phyloP scores from a whole-genome alignment of 2,329 filamentous ascomycete genomes.

The Trichoderma harzianum region DNA sequence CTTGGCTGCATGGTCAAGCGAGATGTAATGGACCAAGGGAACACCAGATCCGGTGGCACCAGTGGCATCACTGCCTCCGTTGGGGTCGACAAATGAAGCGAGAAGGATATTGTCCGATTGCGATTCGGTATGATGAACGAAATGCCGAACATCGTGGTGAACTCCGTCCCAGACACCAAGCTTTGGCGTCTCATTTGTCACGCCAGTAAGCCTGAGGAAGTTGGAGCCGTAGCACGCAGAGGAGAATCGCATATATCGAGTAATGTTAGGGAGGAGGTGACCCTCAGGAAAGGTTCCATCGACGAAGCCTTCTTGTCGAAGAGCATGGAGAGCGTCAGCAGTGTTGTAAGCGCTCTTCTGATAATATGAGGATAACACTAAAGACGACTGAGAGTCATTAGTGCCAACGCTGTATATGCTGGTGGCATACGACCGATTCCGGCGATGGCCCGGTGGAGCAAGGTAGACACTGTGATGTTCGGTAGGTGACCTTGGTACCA shows the following conservation, averaged over 20 bases:
- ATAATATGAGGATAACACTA: conserved; percentile 49
- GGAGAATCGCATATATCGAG: conserved; percentile 63
- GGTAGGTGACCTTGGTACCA: conserved; percentile 44
- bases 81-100: conserved; percentile 67
- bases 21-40: conserved; percentile 70
- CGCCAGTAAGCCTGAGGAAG: conserved; percentile 61
- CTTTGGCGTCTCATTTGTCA: conserved; percentile 49
- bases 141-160: conserved; percentile 60
- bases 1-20: conserved; percentile 67
- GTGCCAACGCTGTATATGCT: conserved; percentile 61
- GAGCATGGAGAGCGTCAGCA: conserved; percentile 45
- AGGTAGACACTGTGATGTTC: conserved; percentile 25
- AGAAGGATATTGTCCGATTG: conserved; percentile 58
- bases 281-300: conserved; percentile 57
- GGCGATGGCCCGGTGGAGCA: conserved; percentile 25
- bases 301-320: conserved; percentile 52
- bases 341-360: conserved; percentile 48
- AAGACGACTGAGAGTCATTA: conserved; percentile 52
- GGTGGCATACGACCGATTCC: conserved; percentile 36
- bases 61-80: conserved; percentile 62
- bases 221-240: conserved; percentile 64
- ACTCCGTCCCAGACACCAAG: conserved; percentile 44
- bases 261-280: conserved; percentile 60
- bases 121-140: conserved; percentile 60
- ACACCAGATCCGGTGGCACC: conserved; percentile 64